Conservation (phyloP, 2,329 filamentous ascomycete genomes). For the Cryphonectria japonica region DNA sequence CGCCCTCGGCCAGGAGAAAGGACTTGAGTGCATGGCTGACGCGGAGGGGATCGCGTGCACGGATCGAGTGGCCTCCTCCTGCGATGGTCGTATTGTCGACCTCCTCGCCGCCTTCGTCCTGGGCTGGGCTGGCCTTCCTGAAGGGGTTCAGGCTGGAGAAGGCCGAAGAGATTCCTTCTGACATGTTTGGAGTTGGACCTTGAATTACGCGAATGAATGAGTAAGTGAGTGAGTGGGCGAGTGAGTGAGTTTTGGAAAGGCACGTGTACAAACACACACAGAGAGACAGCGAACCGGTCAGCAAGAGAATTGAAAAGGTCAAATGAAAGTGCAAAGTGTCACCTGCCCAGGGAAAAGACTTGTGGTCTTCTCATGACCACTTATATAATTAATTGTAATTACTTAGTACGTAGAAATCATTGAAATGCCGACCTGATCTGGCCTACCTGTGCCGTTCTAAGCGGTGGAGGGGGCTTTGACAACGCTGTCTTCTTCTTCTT, state of each 20-base stretch:
- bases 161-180: constrained; percentile 16
- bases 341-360: neutral
- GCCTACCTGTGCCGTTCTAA: neutral
- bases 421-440: neutral
- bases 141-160: constrained; percentile 47
- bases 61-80: constrained; percentile 58
- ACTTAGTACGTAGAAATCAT: neutral
- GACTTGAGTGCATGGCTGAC: constrained; percentile 62
- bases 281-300: no score
- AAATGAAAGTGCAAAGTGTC: neutral
- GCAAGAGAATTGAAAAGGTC: no score
- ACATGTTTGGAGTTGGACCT: constrained; percentile 13
- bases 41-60: constrained; percentile 55
- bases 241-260: neutral
- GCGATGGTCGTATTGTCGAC: constrained; percentile 56
- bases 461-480: neutral
- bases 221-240: neutral
- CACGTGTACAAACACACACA: no score
- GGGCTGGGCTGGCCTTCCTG: constrained; percentile 34
- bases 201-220: neutral
- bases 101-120: constrained; percentile 58
- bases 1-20: constrained; percentile 56
- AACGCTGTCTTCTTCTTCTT: neutral
- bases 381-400: neutral
- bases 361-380: neutral